phyloP scores from a whole-genome alignment of 192 early-diverging fungal species.

The Linnemannia zychae region DNA sequence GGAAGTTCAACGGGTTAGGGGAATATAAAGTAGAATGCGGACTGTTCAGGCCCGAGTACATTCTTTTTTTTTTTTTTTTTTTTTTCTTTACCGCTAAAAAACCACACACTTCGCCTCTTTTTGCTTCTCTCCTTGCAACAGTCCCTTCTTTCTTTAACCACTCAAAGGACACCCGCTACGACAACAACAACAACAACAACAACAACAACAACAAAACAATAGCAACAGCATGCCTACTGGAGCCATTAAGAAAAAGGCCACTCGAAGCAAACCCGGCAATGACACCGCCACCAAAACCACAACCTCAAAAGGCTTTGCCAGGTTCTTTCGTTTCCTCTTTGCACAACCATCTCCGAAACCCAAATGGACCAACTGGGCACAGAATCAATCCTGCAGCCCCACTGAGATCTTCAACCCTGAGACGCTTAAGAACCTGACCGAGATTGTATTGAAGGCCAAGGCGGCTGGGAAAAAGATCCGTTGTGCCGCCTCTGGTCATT shows the following conservation, averaged over 20 bases:
- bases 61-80: neutral
- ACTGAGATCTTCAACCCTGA: slow-evolving; percentile 37
- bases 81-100: neutral
- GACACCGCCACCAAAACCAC: neutral
- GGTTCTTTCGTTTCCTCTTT: neutral
- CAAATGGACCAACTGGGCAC: slow-evolving; percentile 42
- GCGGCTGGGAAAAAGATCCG: slow-evolving; percentile 30
- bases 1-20: no score
- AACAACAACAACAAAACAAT: no score
- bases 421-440: slow-evolving; percentile 25
- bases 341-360: neutral
- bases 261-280: no score
- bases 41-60: no score
- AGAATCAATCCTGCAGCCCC: slow-evolving; percentile 28
- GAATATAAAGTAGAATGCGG: no score
- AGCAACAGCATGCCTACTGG: slow-evolving; percentile 9
- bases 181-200: neutral
- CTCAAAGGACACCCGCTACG: neutral
- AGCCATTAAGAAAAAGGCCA: neutral
- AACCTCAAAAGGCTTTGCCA: neutral
- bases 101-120: neutral
- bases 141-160: neutral
- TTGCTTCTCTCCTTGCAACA: no score
- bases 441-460: slow-evolving; percentile 37
- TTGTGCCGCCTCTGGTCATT: slow-evolving; percentile 39